Conservation (phyloP, 441 rosid species). For the Brassica hybrid region DNA sequence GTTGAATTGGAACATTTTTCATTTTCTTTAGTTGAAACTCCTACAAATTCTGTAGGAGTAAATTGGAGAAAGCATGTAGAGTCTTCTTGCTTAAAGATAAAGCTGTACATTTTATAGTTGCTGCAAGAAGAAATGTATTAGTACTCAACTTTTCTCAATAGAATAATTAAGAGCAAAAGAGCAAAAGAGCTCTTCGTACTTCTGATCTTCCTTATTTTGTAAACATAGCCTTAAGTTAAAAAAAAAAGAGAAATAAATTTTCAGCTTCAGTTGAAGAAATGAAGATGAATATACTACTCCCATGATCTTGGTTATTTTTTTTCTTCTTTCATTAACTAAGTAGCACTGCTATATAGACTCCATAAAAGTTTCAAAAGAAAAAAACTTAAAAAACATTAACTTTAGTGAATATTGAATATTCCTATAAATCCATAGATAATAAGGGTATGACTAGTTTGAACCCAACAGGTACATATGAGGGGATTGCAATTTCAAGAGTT, state of each 20-base stretch:
- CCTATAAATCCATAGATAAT: too few relatives aligned
- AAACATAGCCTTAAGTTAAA: background rate
- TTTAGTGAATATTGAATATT: background rate
- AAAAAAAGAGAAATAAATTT: too few relatives aligned
- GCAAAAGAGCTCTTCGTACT: background rate
- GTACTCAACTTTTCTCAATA: background rate
- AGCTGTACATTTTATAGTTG: conserved; percentile 28
- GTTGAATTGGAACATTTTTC: background rate
- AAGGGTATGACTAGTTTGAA: too few relatives aligned
- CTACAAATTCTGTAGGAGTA: background rate
- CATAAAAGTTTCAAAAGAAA: too few relatives aligned
- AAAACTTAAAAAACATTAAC: too few relatives aligned
- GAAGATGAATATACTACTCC: background rate
- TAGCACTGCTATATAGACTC: too few relatives aligned
- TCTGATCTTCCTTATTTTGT: background rate
- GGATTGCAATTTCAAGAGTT: too few relatives aligned
- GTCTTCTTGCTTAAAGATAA: conserved; percentile 28
- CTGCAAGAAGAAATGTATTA: conserved; percentile 20
- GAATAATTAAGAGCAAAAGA: background rate
- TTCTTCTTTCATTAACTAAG: too few relatives aligned
- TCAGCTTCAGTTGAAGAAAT: too few relatives aligned
- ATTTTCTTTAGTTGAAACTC: conserved; percentile 19
- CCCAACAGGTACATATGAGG: too few relatives aligned
- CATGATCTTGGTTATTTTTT: background rate
- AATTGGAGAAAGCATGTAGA: conserved; percentile 22